Conservation (phyloP, 1,284 basidiomycete genomes). For the Veloboletus limbatus region DNA sequence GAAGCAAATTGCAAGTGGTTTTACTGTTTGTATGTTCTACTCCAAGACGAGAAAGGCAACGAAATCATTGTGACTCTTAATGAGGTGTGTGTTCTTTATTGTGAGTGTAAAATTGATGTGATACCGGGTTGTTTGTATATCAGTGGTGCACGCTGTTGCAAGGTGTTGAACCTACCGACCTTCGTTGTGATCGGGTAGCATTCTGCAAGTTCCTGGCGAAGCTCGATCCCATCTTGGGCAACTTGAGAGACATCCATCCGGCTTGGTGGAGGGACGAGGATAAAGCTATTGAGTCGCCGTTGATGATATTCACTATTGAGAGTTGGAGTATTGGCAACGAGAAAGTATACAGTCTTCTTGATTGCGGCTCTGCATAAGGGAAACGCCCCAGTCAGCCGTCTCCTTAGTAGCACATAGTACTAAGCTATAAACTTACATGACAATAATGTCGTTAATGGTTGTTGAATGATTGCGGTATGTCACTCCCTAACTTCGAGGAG, state of each 20-base stretch:
- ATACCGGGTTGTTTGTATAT: background rate
- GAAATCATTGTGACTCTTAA: constrained; percentile 45
- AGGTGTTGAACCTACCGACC: constrained; percentile 42
- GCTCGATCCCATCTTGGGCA: constrained; percentile 45
- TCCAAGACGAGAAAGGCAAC: constrained; percentile 48
- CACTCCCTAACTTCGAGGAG: no score
- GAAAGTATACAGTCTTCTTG: constrained; percentile 25
- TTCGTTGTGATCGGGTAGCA: constrained; percentile 39
- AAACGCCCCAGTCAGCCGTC: no score
- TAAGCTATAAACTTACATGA: no score
- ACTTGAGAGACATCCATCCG: constrained; percentile 32
- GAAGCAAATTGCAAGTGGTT: constrained; percentile 45
- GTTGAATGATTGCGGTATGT: no score
- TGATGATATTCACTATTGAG: constrained; percentile 30
- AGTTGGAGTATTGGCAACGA: constrained; percentile 28
- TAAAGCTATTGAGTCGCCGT: constrained; percentile 23
- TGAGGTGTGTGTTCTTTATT: constrained; percentile 34
- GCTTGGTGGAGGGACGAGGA: constrained; percentile 24
- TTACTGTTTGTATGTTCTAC: constrained; percentile 47
- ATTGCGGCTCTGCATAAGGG: constrained; percentile 11
- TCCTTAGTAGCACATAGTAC: no score
- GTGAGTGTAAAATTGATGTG: background rate
- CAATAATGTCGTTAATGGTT: no score
- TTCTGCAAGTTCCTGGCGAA: constrained; percentile 38
- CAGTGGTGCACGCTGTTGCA: constrained; percentile 48